Evolutionary conservation across 1,284 basidiomycete species (phyloP), one percentile per base, ranked within the genome.

Genomic region (Chalciporus sp.): DNA sequence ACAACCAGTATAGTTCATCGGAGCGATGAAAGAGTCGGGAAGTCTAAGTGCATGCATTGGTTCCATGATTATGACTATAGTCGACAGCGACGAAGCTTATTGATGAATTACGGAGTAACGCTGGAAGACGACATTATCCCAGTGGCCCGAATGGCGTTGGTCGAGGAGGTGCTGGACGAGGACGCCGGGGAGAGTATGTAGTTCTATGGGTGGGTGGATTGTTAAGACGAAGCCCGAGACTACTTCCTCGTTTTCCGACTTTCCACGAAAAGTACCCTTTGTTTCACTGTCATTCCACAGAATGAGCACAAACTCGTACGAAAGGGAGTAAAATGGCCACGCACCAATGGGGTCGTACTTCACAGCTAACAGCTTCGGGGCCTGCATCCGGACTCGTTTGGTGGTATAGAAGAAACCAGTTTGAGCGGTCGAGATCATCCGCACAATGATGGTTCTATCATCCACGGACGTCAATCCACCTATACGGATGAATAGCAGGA

Each of bases 391-490:
- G 46, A 87, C 73, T 20, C 92, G 81, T 60, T 85, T 81, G 4
- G 88, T 90, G 10, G 91, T 92, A 74, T 95, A 95, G 72, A 94
- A 94, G 75, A 83, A 94, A 16, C 93, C 93, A 1, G 92, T 94
- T 70, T 92, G 88, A 1, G 93, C 93, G 1, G 92, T 93, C 14
- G 92, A 95, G 52, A 95, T 85, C 61, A 95, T 79, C 47, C 91
- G 88, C 49, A 95, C 85, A 55, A 95, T 86, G 54, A 94, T 73
- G 2, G 90, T 93, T 70, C 93, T 95, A 62, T 28, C 8, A 10
- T 0, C 31, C 40, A 42, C 2, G n/a, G 44, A 58, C 40, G 39
- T 11, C 14, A 39, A 26, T 41, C 47, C 19, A 40, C 11, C 42
- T 37, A 47, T 7, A 41, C 19, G 31, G 9, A 45, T 35, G 23